Evolutionary conservation across 2,329 filamentous ascomycete species (phyloP).

Genomic region (Malbranchea cinnamomea): DNA sequence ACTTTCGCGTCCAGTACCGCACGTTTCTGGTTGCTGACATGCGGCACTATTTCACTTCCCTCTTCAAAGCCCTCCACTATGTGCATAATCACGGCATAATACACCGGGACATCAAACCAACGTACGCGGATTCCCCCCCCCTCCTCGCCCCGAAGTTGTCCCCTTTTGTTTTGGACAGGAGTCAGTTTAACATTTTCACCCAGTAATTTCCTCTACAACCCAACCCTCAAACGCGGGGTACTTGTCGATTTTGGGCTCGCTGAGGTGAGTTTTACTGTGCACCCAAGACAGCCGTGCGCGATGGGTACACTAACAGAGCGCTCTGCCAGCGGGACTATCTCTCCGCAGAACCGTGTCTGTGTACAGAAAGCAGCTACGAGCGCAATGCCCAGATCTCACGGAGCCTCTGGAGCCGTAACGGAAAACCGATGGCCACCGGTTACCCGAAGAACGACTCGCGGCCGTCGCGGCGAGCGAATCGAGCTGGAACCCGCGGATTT

Average conservation of each 20-base stretch:
- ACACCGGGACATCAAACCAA: slow-evolving; percentile 93
- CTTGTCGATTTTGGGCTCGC: slow-evolving; percentile 98
- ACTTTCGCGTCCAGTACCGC: slow-evolving; percentile 84
- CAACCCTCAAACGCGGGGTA: slow-evolving; percentile 59
- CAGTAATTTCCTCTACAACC: slow-evolving; percentile 83
- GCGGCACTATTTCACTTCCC: slow-evolving; percentile 71
- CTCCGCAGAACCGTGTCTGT: slow-evolving; percentile 5
- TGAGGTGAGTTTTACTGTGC: slow-evolving; percentile 33
- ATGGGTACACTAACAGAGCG: background rate
- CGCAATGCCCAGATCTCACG: slow-evolving; percentile 44
- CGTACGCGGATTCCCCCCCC: slow-evolving; percentile 29
- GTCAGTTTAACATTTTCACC: slow-evolving; percentile 5
- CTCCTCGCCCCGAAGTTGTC: background rate
- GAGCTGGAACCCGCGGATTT: slow-evolving; percentile 88
- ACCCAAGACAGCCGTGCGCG: background rate
- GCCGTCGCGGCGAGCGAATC: slow-evolving; percentile 77
- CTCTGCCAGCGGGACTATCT: slow-evolving; percentile 33
- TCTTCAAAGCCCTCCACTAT: slow-evolving; percentile 70
- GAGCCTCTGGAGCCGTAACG: slow-evolving; percentile 45
- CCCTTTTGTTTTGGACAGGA: background rate
- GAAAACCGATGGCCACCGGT: slow-evolving; percentile 43
- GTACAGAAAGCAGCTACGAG: slow-evolving; percentile 22
- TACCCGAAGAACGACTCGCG: slow-evolving; percentile 86
- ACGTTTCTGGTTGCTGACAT: slow-evolving; percentile 78
- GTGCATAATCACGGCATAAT: slow-evolving; percentile 77